phyloP scores from a whole-genome alignment of 768 basidiomycete genomes.

The Leucogyrophana mollusca region DNA sequence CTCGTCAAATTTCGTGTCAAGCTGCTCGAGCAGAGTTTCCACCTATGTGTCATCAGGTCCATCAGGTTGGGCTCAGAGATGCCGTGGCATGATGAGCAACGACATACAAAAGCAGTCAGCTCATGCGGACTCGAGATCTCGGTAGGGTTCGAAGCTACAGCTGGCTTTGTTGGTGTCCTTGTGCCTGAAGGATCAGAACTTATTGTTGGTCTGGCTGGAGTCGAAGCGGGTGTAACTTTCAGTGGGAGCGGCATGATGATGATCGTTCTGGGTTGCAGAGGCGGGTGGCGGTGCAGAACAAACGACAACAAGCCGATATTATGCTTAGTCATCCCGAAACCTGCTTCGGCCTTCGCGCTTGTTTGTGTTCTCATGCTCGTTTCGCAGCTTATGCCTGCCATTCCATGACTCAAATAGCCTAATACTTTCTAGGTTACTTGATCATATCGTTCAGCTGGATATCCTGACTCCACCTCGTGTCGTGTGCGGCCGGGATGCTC shows the following conservation, averaged over 20 bases:
- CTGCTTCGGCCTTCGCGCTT: no score
- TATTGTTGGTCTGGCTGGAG: conserved; percentile 43
- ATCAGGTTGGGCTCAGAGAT: conserved; percentile 1
- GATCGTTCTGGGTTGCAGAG: not conserved
- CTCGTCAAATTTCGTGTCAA: conserved; percentile 90
- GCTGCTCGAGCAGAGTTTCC: conserved; percentile 81
- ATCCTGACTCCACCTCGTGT: no score
- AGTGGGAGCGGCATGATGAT: conserved; percentile 43
- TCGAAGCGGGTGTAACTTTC: conserved; percentile 56
- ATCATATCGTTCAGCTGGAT: no score
- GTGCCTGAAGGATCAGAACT: conserved; percentile 16
- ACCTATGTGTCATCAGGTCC: conserved; percentile 48
- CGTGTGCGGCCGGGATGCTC: no score
- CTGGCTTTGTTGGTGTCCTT: conserved; percentile 50
- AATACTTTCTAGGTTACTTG: no score
- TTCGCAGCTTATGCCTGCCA: no score
- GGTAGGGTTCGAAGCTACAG: conserved; percentile 34
- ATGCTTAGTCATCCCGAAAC: no score
- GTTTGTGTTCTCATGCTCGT: not conserved
- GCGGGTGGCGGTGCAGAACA: not conserved
- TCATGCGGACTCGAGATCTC: conserved; percentile 94
- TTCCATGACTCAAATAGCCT: no score
- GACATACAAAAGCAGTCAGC: conserved; percentile 86
- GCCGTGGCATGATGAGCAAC: not conserved
- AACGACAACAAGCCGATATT: no score